Conservation (phyloP, 2,329 filamentous ascomycete genomes). For the Huntiella savannae region DNA sequence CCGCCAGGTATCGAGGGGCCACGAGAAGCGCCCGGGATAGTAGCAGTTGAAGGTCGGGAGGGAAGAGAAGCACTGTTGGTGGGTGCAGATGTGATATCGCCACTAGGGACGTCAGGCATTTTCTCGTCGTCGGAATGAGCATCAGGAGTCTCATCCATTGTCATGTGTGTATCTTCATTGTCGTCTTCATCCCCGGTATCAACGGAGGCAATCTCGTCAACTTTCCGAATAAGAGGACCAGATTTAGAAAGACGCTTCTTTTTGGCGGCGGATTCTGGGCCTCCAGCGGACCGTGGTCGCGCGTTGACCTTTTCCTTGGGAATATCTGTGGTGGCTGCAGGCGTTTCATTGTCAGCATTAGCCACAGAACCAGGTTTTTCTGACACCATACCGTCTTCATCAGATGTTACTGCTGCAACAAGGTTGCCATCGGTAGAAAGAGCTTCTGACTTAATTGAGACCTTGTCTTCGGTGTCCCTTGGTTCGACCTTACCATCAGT, state of each 20-base stretch:
- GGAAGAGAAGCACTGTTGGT: background rate
- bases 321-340: no score
- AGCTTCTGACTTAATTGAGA: background rate
- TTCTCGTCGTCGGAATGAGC: background rate
- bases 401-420: background rate
- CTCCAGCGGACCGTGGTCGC: no score
- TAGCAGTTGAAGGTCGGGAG: background rate
- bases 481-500: background rate
- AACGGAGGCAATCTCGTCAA: background rate
- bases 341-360: background rate
- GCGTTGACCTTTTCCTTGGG: no score
- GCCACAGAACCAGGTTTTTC: background rate
- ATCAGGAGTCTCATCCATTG: background rate
- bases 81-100: background rate
- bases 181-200: background rate
- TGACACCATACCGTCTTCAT: background rate
- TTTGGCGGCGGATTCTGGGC: background rate
- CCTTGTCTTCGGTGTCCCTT: background rate
- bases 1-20: constrained; percentile 9
- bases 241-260: background rate
- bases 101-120: constrained; percentile 3
- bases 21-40: background rate
- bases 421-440: background rate
- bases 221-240: background rate
- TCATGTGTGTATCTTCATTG: no score